Evolutionary conservation across 2,329 filamentous ascomycete genomes (phyloP), one percentile per base, ranked within the genome.

Genomic region (Aureobasidium sp.): DNA sequence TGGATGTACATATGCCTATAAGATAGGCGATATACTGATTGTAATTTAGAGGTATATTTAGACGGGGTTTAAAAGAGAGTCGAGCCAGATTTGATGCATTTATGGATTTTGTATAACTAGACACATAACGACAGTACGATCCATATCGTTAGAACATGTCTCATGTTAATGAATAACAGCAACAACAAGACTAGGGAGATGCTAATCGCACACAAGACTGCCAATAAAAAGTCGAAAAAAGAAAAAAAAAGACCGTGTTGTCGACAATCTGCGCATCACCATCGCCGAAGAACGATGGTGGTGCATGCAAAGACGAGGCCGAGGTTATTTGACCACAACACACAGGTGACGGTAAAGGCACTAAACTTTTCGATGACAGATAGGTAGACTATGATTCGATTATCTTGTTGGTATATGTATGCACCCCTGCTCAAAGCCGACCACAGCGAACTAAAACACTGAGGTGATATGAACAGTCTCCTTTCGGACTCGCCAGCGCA

Each of bases 401-500:
- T 53, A 13, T 53, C 10, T 2, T 29, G 3, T 19, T 2, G 31
- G n/a, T 55, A 53, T 59, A 57, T 67, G 64, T 67, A 60, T 66
- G 65, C 65, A 65, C 60, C 55, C 63, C 65, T 63, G 65, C 61
- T 54, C 64, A 49, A 62, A 61, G 59, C 59, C 47, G 50, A 60
- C 49, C 47, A 46, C 50, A 45, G 47, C 31, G 29, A 60, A 27
- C 4, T 2, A n/a, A 37, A 38, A 45, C 49, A 43, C 27, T 29
- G 42, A 38, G 29, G 46, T 53, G 59, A 55, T 45, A 58, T 58
- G 55, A 49, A 40, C 59, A 60, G 67, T 65, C 66, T 66, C 67
- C 62, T 62, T 51, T 59, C 63, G 64, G 59, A 62, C 61, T 62
- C 65, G 65, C 66, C 64, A 64, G 67, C 61, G 54, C 60, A 65